phyloP scores from a whole-genome alignment of 2,329 filamentous ascomycete genomes.

The Fusarium decemcellulare region DNA sequence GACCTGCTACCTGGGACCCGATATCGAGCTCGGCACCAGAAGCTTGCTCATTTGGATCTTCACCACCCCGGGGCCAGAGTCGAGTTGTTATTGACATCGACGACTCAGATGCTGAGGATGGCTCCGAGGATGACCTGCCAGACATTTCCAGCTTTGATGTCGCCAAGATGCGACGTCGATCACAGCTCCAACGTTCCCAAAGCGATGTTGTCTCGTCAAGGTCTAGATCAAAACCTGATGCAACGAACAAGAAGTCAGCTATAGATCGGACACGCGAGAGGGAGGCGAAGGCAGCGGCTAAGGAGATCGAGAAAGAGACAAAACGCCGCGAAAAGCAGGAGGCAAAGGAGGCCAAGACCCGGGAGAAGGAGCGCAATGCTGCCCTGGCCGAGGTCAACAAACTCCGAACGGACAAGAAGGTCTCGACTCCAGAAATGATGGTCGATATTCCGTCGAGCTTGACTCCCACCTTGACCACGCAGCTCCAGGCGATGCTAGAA shows the following conservation, averaged over 20 bases:
- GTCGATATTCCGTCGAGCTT: conserved; percentile 76
- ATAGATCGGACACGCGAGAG: conserved; percentile 58
- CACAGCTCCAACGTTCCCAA: conserved; percentile 48
- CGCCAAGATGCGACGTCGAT: conserved; percentile 44
- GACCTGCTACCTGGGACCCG: conserved; percentile 59
- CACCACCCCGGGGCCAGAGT: conserved; percentile 26
- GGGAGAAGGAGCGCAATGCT: conserved; percentile 74
- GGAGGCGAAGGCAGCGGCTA: conserved; percentile 62
- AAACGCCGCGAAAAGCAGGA: conserved; percentile 70
- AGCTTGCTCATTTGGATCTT: conserved; percentile 36
- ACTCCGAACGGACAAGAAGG: conserved; percentile 79
- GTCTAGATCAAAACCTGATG: conserved; percentile 33
- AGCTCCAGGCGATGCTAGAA: conserved; percentile 65
- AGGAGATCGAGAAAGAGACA: conserved; percentile 68
- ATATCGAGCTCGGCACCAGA: conserved; percentile 69
- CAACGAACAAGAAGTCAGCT: conserved; percentile 49
- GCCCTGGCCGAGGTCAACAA: conserved; percentile 83
- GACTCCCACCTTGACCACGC: conserved; percentile 59
- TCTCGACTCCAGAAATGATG: conserved; percentile 83
- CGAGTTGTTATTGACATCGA: conserved; percentile 54
- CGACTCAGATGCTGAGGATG: conserved; percentile 47
- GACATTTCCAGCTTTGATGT: conserved; percentile 60
- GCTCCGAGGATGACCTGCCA: conserved; percentile 64
- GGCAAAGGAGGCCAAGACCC: conserved; percentile 72
- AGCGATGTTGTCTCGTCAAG: conserved; percentile 48